Evolutionary conservation across 495 filamentous ascomycete species (phyloP).

Genomic region (Trichoderma virens): DNA sequence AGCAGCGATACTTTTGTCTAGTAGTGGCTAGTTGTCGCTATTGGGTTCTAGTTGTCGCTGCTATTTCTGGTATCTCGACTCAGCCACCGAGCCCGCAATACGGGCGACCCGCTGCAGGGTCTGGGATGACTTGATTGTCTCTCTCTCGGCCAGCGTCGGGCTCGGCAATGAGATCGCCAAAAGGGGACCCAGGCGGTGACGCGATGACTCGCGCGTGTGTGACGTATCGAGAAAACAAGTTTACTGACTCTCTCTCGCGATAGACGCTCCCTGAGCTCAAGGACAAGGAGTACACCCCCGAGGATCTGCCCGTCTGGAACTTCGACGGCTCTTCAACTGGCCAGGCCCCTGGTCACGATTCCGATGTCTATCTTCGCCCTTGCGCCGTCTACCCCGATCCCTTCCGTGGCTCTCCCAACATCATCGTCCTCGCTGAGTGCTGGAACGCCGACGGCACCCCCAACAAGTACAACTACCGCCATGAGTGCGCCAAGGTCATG

Average conservation of each 20-base stretch:
- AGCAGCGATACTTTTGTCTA: no score
- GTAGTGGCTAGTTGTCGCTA: no score
- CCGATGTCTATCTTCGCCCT: constrained; percentile 94
- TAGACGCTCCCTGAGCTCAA: constrained; percentile 22
- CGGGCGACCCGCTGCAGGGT: no score
- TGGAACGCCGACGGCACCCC: constrained; percentile 94
- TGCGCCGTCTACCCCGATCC: constrained; percentile 87
- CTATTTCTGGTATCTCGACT: no score
- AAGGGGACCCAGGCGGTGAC: not conserved
- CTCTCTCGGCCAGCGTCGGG: constrained; percentile 1
- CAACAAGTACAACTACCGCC: constrained; percentile 98
- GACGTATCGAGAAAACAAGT: no score
- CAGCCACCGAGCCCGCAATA: no score
- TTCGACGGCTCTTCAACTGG: constrained; percentile 95
- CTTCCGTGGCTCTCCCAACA: constrained; percentile 69
- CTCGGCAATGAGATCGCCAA: not conserved
- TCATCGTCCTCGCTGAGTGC: constrained; percentile 89
- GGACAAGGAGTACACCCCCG: constrained; percentile 41
- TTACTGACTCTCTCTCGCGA: not conserved
- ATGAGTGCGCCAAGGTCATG: constrained; percentile 57
- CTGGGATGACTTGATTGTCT: no score
- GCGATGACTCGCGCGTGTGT: not conserved
- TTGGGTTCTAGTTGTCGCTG: no score
- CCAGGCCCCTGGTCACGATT: constrained; percentile 94
- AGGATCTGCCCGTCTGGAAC: constrained; percentile 97